Conservation (phyloP, 179 eudicot genomes). For the Beta corolliflora region DNA sequence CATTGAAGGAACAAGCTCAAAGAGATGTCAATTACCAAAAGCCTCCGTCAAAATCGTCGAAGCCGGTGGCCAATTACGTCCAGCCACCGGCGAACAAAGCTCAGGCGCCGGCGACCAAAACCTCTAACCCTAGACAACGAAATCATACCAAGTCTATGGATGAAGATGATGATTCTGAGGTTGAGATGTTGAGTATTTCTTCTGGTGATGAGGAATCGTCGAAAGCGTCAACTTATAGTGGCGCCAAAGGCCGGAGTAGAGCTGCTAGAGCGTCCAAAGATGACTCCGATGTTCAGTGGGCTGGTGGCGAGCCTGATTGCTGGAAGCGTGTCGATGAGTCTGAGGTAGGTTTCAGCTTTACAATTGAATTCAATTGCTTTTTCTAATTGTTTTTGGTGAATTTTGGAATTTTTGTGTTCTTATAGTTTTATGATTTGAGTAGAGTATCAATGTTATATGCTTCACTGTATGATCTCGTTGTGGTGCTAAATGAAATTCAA, state of each 20-base stretch:
- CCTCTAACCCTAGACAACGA: constrained; percentile 33
- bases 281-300: constrained; percentile 59
- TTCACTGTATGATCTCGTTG: too few relatives aligned
- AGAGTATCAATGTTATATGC: too few relatives aligned
- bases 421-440: too few relatives aligned
- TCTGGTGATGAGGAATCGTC: constrained; percentile 89
- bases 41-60: constrained; percentile 35
- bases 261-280: constrained; percentile 35
- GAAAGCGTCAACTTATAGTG: constrained; percentile 36
- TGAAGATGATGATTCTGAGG: constrained; percentile 90
- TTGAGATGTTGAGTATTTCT: constrained; percentile 89
- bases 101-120: constrained; percentile 20
- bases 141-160: constrained; percentile 50
- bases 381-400: neutral
- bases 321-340: constrained; percentile 95
- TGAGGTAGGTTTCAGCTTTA: constrained; percentile 51
- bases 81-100: constrained; percentile 55
- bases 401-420: neutral
- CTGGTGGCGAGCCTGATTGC: constrained; percentile 80
- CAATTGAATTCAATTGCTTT: neutral
- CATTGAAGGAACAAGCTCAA: constrained; percentile 50
- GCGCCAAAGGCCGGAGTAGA: constrained; percentile 31
- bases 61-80: constrained; percentile 74
- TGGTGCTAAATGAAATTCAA: too few relatives aligned
- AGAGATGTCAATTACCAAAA: constrained; percentile 46